phyloP scores from a whole-genome alignment of 108 stramenopile genomes.

The Tribonema minus region DNA sequence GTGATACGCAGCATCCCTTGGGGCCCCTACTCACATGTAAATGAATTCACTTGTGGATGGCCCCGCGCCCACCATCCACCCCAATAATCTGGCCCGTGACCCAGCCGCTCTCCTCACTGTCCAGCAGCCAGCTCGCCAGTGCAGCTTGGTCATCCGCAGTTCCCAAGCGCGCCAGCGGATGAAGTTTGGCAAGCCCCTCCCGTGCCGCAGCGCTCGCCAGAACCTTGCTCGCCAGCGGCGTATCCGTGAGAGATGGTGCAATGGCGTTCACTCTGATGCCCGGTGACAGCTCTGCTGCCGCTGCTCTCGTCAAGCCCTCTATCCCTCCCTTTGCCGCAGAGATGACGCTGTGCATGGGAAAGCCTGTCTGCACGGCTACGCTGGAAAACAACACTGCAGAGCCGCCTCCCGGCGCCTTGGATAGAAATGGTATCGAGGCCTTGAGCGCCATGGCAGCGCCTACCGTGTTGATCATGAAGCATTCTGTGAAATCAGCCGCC shows the following conservation, averaged over 20 bases:
- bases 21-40: no score
- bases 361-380: background rate
- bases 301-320: background rate
- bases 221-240: background rate
- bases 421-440: background rate
- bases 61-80: background rate
- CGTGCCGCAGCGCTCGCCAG: background rate
- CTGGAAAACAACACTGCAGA: background rate
- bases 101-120: background rate
- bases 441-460: slow-evolving; percentile 9
- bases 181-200: background rate
- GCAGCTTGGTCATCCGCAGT: background rate
- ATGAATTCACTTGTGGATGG: background rate
- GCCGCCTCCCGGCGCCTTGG: background rate
- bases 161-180: background rate
- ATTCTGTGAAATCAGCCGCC: background rate
- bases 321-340: background rate
- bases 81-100: slow-evolving; percentile 4
- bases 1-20: no score
- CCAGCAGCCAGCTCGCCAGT: background rate
- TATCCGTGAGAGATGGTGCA: slow-evolving; percentile 6
- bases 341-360: background rate
- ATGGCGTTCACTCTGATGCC: slow-evolving; percentile 1
- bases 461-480: background rate
- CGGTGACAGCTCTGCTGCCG: background rate